Base-by-base conservation (phyloP, 1,284 basidiomycete species). In the Irpex sp. region DNA sequence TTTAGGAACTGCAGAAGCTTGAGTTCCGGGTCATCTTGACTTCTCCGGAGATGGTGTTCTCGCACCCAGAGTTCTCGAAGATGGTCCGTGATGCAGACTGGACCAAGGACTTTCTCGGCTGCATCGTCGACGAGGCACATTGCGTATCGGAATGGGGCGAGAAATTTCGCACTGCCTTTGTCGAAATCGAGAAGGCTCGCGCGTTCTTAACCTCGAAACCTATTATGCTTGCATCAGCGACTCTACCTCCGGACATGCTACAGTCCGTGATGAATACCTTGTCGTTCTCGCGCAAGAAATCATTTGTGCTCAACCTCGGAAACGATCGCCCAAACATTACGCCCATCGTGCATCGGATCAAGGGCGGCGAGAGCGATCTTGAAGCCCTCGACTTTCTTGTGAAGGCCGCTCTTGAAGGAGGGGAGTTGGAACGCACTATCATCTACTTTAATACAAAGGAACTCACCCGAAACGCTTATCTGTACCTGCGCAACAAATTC, bases 51-150 rank as follows among this genome's bases (percentile, higher is more conserved):
- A 78, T 78, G 77, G 70, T 69, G 9, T 66, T 77, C 35, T 60
- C 71, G 43, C 70, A 77, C 59, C 50, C 54, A 7, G 62, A 50
- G 17, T 77, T 78, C 62, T 70, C 69, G 0, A 59, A 63, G 5
- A 49, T 70, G 1, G 58, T 78, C 1, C 64, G 61, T 4, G 60
- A 56, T 11, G 61, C 68, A 0, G 59, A 56, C 1, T 73, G 75
- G 55, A 57, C 69, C 4, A 62, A 69, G 5, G 35, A 65, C 15
- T 65, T 77, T 26, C 19, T 60, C 1, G 68, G 71, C 6, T 55
- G 76, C 9, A 65, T 77, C n/a, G 57, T 79, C 31, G 77, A 80
- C 61, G 73, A 80, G 49, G 70, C 65, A 0, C 73, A 75, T 47
- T 74, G 72, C 58, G 70, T 74, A 54, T 63, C 65, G 3, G 67